Evolutionary conservation across 148 eudicot genomes (phyloP), one percentile per base, ranked within the genome.

Genomic region (Hydrangea macrophylla): DNA sequence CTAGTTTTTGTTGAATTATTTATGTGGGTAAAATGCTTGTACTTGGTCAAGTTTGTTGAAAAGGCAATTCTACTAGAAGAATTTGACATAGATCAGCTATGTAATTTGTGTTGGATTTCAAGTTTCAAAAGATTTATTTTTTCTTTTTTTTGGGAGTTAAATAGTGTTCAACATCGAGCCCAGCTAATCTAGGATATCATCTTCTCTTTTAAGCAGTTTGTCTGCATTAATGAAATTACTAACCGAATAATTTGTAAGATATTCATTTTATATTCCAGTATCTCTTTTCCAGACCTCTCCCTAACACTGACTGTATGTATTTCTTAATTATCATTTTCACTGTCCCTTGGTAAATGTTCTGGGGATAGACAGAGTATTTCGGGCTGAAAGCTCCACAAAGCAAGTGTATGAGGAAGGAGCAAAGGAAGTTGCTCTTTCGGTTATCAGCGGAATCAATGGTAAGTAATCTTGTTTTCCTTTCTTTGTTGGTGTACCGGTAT

Each of bases 331-430:
- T 26, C 42, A 1, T 26, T 58, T 68, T 20, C 30, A 60, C 31
- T 13, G 11, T 59, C 27, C 44, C 59, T 37, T 62, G 24, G 40
- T 63, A 7, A 55, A 62, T 32, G 9, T 55, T 32, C 9, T 50
- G 22, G 70, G 65, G 65, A 75, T 64, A 90, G 96, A 90, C 75
- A 76, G 86, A 75, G 96, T 90, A 76, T 90, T 83, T 81, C 90
- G 90, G 40, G 50, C 63, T 31, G 82, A 83, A n/a, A 57, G 76
- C 62, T 79, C 89, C 44, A 91, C 94, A 18, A 80, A 68, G 71
- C 75, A 84, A 70, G 97, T 91, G 13, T 91, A 91, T 28, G 94
- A 88, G 59, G 92, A 84, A 67, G 85, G 85, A 63, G 88, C 91
- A 30, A 91, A 83, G 80, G 81, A 78, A 72, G 83, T 91, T 62